Evolutionary conservation across 768 basidiomycete species (phyloP), one percentile per base, ranked within the genome.

Genomic region (Leucocoprinus leucothites): DNA sequence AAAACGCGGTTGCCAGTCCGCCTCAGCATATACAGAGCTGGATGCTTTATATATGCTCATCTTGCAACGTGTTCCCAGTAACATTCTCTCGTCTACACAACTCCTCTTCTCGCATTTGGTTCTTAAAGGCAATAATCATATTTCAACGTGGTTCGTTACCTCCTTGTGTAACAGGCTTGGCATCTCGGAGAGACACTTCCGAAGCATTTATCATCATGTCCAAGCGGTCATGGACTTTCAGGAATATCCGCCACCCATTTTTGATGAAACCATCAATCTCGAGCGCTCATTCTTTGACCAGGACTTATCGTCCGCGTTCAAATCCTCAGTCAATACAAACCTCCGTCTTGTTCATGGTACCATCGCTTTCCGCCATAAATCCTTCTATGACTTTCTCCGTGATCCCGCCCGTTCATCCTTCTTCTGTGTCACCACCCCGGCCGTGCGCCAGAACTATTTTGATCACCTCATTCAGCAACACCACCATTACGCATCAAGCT

Each of bases 1-100:
- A 3, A 14, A 48, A 18, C 47, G 13, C 31, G 18, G 6, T 34
- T 34, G 13, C 6, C 8, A 13, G 21, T 21, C 21, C 8, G 14
- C 14, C 13, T 3, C 41, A 1, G 19, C 36, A 19, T 58, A 58
- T 26, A 21, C 47, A 16, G 47, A 46, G 13, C 57, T 64, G n/a
- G 61, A 61, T 28, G 43, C 13, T 1, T 54, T 64, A 14, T 64
- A 56, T 13, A 57, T 57, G 5, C 43, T 52, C 18, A 26, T 63
- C 31, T 16, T 48, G 47, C 26, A 34, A 16, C 28, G 47, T 19
- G 16, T 48, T 48, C 28, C 47, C 6, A 18, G 11, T 11, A 7
- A 35, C n/a, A 18, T 18, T 5, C 28, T 48, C n/a, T 19, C 47
- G n/a, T n/a, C 6, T 34, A 7, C 19, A 18, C n/a, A 21, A 16